A percentile compares a stretch with the other conserved stretches of the same genome.
Conservation (phyloP, 371 early-diverging fungal species). For the Zychaea mexicana region DNA sequence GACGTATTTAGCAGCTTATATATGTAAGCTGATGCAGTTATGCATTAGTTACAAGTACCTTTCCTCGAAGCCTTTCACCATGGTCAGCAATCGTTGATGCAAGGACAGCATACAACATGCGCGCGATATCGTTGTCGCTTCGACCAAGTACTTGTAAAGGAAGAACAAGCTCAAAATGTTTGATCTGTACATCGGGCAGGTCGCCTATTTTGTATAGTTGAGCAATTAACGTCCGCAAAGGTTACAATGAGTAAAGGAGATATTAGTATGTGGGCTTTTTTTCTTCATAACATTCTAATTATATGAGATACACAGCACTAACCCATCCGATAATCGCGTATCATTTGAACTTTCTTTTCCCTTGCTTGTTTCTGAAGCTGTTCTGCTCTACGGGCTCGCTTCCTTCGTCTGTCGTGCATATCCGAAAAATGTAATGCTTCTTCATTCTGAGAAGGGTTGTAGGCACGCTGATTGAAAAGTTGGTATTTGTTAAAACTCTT, state of each 20-base stretch:
- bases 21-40: neutral
- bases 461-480: too few relatives aligned
- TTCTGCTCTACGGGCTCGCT: constrained; percentile 14
- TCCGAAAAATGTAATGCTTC: neutral
- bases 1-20: too few relatives aligned
- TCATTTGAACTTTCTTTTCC: constrained; percentile 56
- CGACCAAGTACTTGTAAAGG: constrained; percentile 68
- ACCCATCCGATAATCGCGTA: constrained; percentile 66
- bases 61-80: constrained; percentile 6
- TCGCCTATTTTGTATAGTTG: too few relatives aligned
- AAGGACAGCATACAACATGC: constrained; percentile 53
- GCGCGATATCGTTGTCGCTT: constrained; percentile 68
- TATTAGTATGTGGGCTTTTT: too few relatives aligned
- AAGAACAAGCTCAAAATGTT: constrained; percentile 58
- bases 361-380: constrained; percentile 47
- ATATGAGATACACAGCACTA: constrained; percentile 1
- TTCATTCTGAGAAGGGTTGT: too few relatives aligned
- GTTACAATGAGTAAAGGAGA: too few relatives aligned
- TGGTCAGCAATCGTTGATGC: constrained; percentile 42
- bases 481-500: neutral
- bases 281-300: too few relatives aligned
- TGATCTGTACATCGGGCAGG: constrained; percentile 78
- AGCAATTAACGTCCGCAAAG: too few relatives aligned
- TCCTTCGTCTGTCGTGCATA: constrained; percentile 34
- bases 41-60: neutral